phyloP scores from a whole-genome alignment of 2,329 filamentous ascomycete genomes.

The Scytalidium lignicola region DNA sequence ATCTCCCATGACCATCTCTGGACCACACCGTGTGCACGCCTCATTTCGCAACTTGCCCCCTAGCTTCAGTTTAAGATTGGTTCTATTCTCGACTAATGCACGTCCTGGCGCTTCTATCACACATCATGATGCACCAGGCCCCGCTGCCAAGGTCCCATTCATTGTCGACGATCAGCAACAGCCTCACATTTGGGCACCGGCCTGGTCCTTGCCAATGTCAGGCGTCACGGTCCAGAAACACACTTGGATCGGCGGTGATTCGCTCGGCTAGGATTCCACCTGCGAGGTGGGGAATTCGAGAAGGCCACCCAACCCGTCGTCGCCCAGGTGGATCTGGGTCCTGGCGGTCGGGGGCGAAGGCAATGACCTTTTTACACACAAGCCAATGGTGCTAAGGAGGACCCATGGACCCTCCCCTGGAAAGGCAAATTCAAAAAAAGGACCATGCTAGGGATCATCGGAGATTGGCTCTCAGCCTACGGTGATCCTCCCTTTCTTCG shows the following conservation, averaged over 20 bases:
- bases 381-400: neutral
- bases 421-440: neutral
- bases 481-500: constrained; percentile 16
- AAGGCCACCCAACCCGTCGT: neutral
- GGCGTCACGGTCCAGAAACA: neutral
- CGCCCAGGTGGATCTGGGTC: constrained; percentile 3
- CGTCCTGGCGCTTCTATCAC: neutral
- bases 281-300: too few species aligned
- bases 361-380: constrained; percentile 10
- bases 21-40: neutral
- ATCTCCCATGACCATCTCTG: neutral
- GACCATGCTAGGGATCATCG: constrained; percentile 14
- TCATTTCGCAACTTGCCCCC: neutral
- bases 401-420: too few species aligned
- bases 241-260: neutral
- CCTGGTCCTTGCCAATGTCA: neutral
- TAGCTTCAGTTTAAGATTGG: neutral
- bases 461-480: constrained; percentile 22
- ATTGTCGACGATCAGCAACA: neutral
- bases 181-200: neutral
- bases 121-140: neutral
- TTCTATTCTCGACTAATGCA: neutral
- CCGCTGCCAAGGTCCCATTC: neutral
- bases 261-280: neutral
- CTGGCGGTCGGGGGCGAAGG: constrained; percentile 13